Percentiles rank a stretch among this genome's conserved stretches.
Evolutionary conservation across 1,284 basidiomycete genomes (phyloP).

Genomic region (Ganoderma multipileum): DNA sequence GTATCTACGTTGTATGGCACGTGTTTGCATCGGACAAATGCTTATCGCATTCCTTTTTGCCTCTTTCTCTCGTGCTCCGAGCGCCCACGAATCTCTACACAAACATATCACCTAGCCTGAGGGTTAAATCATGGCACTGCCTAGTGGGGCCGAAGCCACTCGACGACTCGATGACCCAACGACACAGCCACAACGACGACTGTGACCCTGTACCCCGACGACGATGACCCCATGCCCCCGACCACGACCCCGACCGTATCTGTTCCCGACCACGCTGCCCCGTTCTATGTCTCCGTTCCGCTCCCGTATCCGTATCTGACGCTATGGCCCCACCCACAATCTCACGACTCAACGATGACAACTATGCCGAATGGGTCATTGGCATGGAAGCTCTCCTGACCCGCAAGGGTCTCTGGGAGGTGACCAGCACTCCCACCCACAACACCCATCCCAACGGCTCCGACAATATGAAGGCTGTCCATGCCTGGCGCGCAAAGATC

Average conservation of each 20-base stretch:
- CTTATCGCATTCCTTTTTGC: too few species aligned
- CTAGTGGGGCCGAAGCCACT: not conserved
- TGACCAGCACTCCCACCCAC: conserved; percentile 6
- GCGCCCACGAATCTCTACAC: too few species aligned
- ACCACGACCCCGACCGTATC: too few species aligned
- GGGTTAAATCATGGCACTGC: too few species aligned
- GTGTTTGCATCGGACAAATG: too few species aligned
- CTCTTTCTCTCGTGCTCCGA: too few species aligned
- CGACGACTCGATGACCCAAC: not conserved
- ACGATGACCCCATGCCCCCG: conserved; percentile 26
- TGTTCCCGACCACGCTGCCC: not conserved
- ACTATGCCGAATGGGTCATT: conserved; percentile 43
- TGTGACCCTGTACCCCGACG: not conserved
- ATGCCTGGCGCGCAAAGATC: too few species aligned
- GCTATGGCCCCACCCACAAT: not conserved
- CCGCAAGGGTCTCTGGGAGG: conserved; percentile 32
- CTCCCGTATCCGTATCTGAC: not conserved
- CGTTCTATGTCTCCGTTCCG: not conserved
- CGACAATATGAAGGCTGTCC: conserved; percentile 12
- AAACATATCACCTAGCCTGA: too few species aligned
- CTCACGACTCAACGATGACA: conserved; percentile 12
- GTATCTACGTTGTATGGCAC: too few species aligned
- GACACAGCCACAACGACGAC: not conserved
- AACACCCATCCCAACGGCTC: conserved; percentile 13
- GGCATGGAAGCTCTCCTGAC: conserved; percentile 42